Conservation (phyloP, 2,329 filamentous ascomycete genomes). For the Neofusicoccum sp. region DNA sequence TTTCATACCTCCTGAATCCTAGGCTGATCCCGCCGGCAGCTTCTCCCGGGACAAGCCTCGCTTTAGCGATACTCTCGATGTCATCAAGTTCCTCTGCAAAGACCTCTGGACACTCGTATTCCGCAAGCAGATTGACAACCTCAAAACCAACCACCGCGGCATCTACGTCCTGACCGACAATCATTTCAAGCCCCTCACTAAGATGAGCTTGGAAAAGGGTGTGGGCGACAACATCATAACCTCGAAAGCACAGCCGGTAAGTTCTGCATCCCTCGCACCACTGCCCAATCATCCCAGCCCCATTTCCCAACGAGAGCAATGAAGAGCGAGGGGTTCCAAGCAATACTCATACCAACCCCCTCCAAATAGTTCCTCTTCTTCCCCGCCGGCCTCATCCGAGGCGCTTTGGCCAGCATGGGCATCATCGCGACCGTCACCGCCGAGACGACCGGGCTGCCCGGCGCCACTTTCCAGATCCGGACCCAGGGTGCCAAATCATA, state of each 20-base stretch:
- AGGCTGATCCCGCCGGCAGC: constrained; percentile 44
- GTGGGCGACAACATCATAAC: not conserved
- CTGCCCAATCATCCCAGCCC: not conserved
- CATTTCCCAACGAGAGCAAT: no score
- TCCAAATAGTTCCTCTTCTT: constrained; percentile 84
- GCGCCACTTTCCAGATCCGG: constrained; percentile 94
- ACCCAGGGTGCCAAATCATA: constrained; percentile 63
- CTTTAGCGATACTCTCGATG: constrained; percentile 87
- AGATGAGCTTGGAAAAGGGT: constrained; percentile 75
- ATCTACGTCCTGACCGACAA: constrained; percentile 96
- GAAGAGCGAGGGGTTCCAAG: not conserved
- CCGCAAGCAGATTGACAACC: constrained; percentile 94
- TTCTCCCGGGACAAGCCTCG: constrained; percentile 82
- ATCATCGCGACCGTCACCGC: constrained; percentile 89
- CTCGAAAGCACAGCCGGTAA: constrained; percentile 68
- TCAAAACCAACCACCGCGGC: constrained; percentile 96
- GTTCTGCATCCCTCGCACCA: constrained; percentile 29
- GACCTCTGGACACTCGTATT: constrained; percentile 95
- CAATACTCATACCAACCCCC: not conserved
- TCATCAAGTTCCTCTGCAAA: constrained; percentile 98
- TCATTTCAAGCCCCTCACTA: constrained; percentile 79
- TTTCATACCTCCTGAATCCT: not conserved
- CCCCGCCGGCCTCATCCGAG: constrained; percentile 87
- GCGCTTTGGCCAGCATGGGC: constrained; percentile 87
- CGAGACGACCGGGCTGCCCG: constrained; percentile 81